These are phyloP conservation scores for Exophiala xenobiotica DNA, from an alignment of 2,329 filamentous ascomycete species.

Conservation along the genomic window DNA sequence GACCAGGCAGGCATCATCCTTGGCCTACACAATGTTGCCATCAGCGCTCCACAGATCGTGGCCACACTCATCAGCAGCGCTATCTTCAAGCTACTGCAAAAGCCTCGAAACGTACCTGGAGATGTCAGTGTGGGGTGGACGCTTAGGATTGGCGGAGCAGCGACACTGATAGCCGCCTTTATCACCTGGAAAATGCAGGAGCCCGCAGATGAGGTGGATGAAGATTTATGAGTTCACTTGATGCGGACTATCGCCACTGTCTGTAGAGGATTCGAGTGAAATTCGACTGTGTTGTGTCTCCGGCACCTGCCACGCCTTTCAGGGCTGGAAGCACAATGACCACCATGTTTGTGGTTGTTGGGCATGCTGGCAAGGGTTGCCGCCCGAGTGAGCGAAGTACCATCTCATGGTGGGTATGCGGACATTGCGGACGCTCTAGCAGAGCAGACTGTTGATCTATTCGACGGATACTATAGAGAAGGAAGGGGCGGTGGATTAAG, in stretches of 20 bases:
- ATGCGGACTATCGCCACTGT: no score
- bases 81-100: conserved; percentile 83
- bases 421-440: no score
- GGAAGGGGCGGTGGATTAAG: not conserved
- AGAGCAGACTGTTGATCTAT: no score
- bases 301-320: not conserved
- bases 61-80: conserved; percentile 80
- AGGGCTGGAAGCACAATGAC: no score
- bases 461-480: not conserved
- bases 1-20: conserved; percentile 88
- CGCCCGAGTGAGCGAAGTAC: no score
- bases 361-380: no score
- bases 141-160: conserved; percentile 76
- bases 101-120: conserved; percentile 77
- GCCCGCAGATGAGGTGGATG: conserved; percentile 18
- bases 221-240: conserved; percentile 3
- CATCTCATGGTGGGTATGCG: no score
- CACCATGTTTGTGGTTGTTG: no score
- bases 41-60: conserved; percentile 87
- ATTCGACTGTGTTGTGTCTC: no score
- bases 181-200: conserved; percentile 31
- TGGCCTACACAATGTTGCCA: conserved; percentile 92
- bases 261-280: no score
- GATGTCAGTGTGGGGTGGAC: conserved; percentile 88
- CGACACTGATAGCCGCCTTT: conserved; percentile 71